Evolutionary conservation across 2,329 filamentous ascomycete genomes (phyloP).

Genomic region (Bipolaris sorokiniana): DNA sequence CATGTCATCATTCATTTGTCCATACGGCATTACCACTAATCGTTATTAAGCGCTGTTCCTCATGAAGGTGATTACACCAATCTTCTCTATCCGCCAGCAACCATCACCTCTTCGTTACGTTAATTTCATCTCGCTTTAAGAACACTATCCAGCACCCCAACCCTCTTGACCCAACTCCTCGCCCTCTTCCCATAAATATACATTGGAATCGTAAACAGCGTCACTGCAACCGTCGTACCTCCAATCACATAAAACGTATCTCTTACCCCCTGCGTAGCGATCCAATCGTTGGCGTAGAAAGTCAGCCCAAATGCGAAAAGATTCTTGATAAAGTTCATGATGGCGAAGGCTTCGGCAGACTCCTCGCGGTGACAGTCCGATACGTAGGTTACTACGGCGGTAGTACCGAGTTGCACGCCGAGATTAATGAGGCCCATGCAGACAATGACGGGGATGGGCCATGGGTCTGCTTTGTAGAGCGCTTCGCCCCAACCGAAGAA

Average conservation of each 20-base stretch:
- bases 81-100: too few species aligned
- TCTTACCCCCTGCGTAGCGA: constrained; percentile 27
- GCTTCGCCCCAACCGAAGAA: constrained; percentile 36
- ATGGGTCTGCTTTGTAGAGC: constrained; percentile 26
- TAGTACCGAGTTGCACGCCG: constrained; percentile 32
- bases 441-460: constrained; percentile 35
- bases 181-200: constrained; percentile 36
- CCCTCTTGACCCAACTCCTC: constrained; percentile 44
- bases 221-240: constrained; percentile 28
- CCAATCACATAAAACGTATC: constrained; percentile 31
- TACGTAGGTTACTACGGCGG: constrained; percentile 32
- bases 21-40: too few species aligned
- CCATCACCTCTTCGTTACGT: too few species aligned
- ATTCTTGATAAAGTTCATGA: constrained; percentile 39
- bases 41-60: too few species aligned
- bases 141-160: constrained; percentile 25
- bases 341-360: constrained; percentile 33
- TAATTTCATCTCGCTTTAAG: neutral
- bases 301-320: constrained; percentile 34
- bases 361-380: constrained; percentile 33
- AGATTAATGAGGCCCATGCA: constrained; percentile 37
- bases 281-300: constrained; percentile 34
- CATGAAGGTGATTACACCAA: too few species aligned
- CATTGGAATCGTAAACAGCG: constrained; percentile 33
- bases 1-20: too few species aligned